These are phyloP conservation scores for Gyromitra esculenta DNA, from an alignment of 2,329 filamentous ascomycete genomes.

Conservation along the genomic window DNA sequence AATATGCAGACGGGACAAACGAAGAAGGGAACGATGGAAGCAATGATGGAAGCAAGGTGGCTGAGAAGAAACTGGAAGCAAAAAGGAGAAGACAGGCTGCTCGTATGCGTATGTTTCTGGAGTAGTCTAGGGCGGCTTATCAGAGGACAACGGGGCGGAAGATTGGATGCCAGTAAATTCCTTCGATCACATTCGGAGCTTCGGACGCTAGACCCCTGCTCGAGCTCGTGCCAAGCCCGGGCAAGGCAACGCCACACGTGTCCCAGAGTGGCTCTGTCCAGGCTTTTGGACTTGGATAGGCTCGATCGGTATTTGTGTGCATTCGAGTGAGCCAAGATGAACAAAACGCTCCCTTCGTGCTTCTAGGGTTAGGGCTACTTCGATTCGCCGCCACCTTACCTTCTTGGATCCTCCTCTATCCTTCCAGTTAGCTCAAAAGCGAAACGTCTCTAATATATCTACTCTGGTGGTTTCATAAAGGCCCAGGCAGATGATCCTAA, in stretches of 20 bases:
- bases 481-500: no score
- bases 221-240: conserved; percentile 28
- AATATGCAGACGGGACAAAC: background rate
- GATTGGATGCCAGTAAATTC: conserved; percentile 11
- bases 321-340: background rate
- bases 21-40: background rate
- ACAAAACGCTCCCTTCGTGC: background rate
- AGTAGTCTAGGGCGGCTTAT: conserved; percentile 24
- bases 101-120: background rate
- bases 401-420: no score
- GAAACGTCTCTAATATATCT: no score
- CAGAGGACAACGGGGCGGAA: conserved; percentile 46
- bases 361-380: background rate
- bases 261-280: conserved; percentile 18
- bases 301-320: background rate
- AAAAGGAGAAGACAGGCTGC: conserved; percentile 11
- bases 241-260: conserved; percentile 38
- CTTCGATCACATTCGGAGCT: conserved; percentile 38
- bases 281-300: background rate
- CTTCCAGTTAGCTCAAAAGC: no score
- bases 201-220: conserved; percentile 22
- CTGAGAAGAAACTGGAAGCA: conserved; percentile 2
- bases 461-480: no score
- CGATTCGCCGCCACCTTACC: no score
- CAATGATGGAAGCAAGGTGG: background rate